Conservation (phyloP, 1,284 basidiomycete genomes). For the Ustilago trichophora region DNA sequence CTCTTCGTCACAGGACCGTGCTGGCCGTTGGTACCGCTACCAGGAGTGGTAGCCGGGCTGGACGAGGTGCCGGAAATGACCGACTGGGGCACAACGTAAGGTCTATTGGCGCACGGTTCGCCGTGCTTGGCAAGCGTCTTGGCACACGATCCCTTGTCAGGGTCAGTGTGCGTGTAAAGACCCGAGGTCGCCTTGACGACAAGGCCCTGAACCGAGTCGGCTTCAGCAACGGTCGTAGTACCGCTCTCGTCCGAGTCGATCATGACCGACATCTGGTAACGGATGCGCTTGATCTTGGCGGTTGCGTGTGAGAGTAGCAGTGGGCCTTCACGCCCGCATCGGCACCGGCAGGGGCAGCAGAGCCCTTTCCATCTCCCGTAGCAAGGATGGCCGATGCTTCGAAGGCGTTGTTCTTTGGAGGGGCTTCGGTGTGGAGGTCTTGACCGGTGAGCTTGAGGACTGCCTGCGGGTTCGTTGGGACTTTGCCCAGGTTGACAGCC, state of each 20-base stretch:
- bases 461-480: background rate
- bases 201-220: constrained; percentile 1
- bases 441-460: constrained; percentile 22
- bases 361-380: background rate
- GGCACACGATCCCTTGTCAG: constrained; percentile 29
- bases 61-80: background rate
- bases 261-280: constrained; percentile 25
- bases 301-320: constrained; percentile 18
- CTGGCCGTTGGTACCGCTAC: background rate
- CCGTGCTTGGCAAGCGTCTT: constrained; percentile 34
- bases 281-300: constrained; percentile 26
- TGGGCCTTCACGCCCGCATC: constrained; percentile 10
- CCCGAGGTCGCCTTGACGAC: constrained; percentile 35
- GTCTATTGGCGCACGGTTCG: constrained; percentile 29
- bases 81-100: constrained; percentile 32
- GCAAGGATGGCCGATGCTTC: no score
- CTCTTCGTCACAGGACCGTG: no score
- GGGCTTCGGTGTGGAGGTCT: constrained; percentile 12
- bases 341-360: background rate
- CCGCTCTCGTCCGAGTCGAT: constrained; percentile 39
- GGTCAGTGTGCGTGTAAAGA: constrained; percentile 21
- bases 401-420: no score
- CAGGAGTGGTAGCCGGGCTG: background rate
- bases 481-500: constrained; percentile 10
- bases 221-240: background rate